Evolutionary conservation across 1,284 basidiomycete species (phyloP).

Genomic region (Cutaneotrichosporon cavernicola): DNA sequence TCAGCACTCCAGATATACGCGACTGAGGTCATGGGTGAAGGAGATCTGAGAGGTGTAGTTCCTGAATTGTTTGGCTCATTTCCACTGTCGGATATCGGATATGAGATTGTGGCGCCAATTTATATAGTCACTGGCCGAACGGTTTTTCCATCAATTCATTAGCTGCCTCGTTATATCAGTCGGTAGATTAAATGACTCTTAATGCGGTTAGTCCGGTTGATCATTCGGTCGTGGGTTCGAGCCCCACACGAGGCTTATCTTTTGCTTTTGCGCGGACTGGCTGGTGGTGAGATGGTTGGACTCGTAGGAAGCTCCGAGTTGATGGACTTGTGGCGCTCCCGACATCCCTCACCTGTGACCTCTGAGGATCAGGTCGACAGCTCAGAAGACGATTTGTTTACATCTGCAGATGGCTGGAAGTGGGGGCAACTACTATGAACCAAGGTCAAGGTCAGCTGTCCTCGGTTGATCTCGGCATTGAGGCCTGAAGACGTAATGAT

Average conservation of each 20-base stretch:
- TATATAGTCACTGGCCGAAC: background rate
- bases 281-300: too few species aligned
- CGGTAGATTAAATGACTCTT: conserved; percentile 11
- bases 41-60: too few species aligned
- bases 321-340: too few species aligned
- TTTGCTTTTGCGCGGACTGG: too few species aligned
- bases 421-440: background rate
- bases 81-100: background rate
- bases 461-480: background rate
- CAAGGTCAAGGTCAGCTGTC: background rate
- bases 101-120: too few species aligned
- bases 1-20: conserved; percentile 43
- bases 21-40: background rate
- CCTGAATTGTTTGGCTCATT: background rate
- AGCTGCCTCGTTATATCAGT: conserved; percentile 10
- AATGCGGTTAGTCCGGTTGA: conserved; percentile 7
- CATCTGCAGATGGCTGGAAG: background rate
- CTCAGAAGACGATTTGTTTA: background rate
- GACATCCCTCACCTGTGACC: background rate
- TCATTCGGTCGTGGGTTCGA: conserved; percentile 18
- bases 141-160: background rate
- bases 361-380: background rate
- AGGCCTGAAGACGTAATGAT: background rate
- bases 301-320: too few species aligned
- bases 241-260: conserved; percentile 18